Conservation (phyloP, 2,329 filamentous ascomycete species). For the Fonsecaea monophora region DNA sequence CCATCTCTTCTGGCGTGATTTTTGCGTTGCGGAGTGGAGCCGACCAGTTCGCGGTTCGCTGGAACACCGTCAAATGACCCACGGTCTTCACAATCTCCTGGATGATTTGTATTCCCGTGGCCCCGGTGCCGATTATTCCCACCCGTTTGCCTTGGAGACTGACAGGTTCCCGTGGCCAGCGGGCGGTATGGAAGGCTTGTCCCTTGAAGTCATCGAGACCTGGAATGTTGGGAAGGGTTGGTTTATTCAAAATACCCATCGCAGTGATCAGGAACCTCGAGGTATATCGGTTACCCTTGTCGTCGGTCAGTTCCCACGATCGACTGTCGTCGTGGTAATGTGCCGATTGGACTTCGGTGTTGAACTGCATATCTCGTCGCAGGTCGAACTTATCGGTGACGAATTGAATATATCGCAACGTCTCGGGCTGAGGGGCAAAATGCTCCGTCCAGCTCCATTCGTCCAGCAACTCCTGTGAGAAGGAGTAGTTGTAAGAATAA, state of each 20-base stretch:
- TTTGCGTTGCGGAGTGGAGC: slow-evolving; percentile 63
- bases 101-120: slow-evolving; percentile 65
- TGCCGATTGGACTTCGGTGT: slow-evolving; percentile 39
- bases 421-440: slow-evolving; percentile 40
- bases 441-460: slow-evolving; percentile 35
- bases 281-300: slow-evolving; percentile 22
- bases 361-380: slow-evolving; percentile 45
- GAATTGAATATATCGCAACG: slow-evolving; percentile 53
- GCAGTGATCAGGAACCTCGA: slow-evolving; percentile 31
- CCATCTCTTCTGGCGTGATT: slow-evolving; percentile 59
- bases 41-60: slow-evolving; percentile 70
- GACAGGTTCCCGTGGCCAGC: slow-evolving; percentile 39
- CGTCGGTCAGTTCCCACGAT: slow-evolving; percentile 27
- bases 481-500: slow-evolving; percentile 43
- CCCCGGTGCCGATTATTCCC: slow-evolving; percentile 55
- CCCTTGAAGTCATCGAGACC: slow-evolving; percentile 41
- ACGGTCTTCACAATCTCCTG: slow-evolving; percentile 63
- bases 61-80: slow-evolving; percentile 59
- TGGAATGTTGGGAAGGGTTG: slow-evolving; percentile 41
- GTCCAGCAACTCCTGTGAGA: slow-evolving; percentile 38
- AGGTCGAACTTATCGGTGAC: slow-evolving; percentile 51
- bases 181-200: slow-evolving; percentile 40
- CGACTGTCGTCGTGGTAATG: slow-evolving; percentile 32
- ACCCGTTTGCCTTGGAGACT: slow-evolving; percentile 47
- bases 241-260: slow-evolving; percentile 29